Evolutionary conservation across 257 asterid genomes (phyloP).

Genomic region (Solanum dulcamara): DNA sequence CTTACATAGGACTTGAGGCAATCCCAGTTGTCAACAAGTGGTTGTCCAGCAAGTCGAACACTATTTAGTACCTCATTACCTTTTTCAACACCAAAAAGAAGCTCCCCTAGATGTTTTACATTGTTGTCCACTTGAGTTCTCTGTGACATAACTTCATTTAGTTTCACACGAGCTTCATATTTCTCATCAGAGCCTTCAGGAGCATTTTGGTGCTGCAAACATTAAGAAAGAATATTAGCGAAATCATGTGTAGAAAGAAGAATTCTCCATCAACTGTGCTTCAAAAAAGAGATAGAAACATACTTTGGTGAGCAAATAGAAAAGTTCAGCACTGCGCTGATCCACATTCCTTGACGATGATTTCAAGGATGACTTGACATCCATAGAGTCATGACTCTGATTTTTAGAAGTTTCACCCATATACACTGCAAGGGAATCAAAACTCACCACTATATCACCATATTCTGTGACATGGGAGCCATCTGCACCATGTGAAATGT

Average conservation of each 20-base stretch:
- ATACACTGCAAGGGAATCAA: not conserved
- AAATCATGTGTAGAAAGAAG: not conserved
- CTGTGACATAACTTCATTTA: slow-evolving; percentile 66
- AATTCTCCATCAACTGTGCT: not conserved
- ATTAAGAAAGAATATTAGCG: not conserved
- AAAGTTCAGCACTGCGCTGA: slow-evolving; percentile 80
- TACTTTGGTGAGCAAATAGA: slow-evolving; percentile 89
- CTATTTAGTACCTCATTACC: slow-evolving; percentile 45
- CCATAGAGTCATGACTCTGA: too few relatives aligned
- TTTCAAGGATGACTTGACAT: slow-evolving; percentile 46
- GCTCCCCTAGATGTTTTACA: slow-evolving; percentile 52
- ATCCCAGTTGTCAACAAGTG: slow-evolving; percentile 11
- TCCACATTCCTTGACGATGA: slow-evolving; percentile 38
- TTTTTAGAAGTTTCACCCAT: too few relatives aligned
- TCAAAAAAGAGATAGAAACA: not conserved
- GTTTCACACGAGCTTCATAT: slow-evolving; percentile 63
- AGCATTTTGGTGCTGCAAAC: slow-evolving; percentile 43
- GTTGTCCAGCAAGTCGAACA: slow-evolving; percentile 59
- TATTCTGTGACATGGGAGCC: not conserved
- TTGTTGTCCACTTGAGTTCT: slow-evolving; percentile 62
- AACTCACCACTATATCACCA: not conserved
- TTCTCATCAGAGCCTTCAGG: slow-evolving; percentile 64
- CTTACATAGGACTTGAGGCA: slow-evolving; percentile 84
- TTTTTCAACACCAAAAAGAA: slow-evolving; percentile 71
- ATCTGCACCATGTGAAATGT: not conserved